Evolutionary conservation across 345 rosid species (phyloP).

Genomic region (Noccaea caerulescens): DNA sequence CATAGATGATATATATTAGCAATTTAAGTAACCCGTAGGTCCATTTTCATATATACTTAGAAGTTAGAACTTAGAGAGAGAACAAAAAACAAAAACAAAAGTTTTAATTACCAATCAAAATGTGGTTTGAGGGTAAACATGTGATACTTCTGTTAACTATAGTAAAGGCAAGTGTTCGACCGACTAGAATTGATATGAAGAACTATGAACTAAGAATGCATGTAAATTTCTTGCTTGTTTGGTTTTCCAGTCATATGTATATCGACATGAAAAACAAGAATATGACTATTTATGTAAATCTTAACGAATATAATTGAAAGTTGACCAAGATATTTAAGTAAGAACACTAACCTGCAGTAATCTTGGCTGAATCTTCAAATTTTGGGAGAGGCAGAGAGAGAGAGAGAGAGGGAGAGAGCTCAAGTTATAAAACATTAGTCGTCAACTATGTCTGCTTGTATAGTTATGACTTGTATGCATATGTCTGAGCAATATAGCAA

Average conservation of each 20-base stretch:
- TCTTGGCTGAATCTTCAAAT: constrained; percentile 24
- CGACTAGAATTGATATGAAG: not conserved
- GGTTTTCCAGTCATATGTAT: not conserved
- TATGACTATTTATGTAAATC: not conserved
- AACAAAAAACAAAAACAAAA: too few relatives aligned
- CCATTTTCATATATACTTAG: too few relatives aligned
- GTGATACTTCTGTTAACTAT: not conserved
- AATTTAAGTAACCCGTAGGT: too few relatives aligned
- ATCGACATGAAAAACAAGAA: constrained; percentile 2
- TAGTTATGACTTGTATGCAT: constrained; percentile 3
- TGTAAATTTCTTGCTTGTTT: not conserved
- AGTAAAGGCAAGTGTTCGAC: not conserved
- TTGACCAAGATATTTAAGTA: not conserved
- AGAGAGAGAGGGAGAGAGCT: constrained; percentile 15
- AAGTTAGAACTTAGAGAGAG: too few relatives aligned
- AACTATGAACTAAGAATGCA: not conserved
- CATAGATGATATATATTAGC: too few relatives aligned
- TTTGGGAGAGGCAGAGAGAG: not conserved
- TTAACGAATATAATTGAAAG: not conserved
- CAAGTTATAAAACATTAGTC: constrained; percentile 14
- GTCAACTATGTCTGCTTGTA: constrained; percentile 21
- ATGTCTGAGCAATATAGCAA: constrained; percentile 5
- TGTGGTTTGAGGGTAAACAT: not conserved
- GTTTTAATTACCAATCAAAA: not conserved
- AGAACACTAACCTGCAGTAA: constrained; percentile 25